phyloP scores from a whole-genome alignment of 2,329 filamentous ascomycete species.

The Aschersonia sp. region DNA sequence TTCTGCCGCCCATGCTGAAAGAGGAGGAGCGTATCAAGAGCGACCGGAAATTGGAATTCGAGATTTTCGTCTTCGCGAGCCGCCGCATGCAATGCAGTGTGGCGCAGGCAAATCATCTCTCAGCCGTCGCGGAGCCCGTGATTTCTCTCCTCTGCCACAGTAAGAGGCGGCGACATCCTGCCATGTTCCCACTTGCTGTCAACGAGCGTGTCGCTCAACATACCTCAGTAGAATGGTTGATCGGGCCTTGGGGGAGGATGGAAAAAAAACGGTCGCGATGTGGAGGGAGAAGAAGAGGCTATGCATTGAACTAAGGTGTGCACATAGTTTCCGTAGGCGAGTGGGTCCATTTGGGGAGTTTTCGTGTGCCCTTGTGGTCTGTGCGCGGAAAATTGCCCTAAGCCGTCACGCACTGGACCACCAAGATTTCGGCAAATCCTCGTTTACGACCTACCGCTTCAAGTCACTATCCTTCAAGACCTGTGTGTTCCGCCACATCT shows the following conservation, averaged over 20 bases:
- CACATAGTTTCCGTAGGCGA: conserved; percentile 1
- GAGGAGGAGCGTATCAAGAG: conserved; percentile 46
- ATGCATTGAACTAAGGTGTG: conserved; percentile 1
- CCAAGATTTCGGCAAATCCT: conserved; percentile 21
- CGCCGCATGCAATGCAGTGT: too few species aligned
- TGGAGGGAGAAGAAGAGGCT: conserved; percentile 2
- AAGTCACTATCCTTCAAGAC: conserved; percentile 16
- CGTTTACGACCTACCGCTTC: conserved; percentile 14
- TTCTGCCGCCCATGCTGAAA: conserved; percentile 55
- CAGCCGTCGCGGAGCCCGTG: conserved; percentile 18
- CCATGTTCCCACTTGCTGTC: conserved; percentile 12
- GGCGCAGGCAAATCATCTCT: background rate
- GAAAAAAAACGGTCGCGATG: background rate
- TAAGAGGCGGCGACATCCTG: conserved; percentile 26
- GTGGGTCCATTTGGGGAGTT: conserved; percentile 4
- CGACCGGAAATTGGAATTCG: conserved; percentile 1
- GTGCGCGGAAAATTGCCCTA: conserved; percentile 30
- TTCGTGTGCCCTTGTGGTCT: conserved; percentile 26
- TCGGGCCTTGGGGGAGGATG: conserved; percentile 1
- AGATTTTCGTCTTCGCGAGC: background rate
- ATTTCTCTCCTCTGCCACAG: conserved; percentile 50
- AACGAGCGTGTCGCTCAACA: conserved; percentile 15
- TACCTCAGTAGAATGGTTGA: conserved; percentile 22
- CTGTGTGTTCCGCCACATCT: conserved; percentile 9
- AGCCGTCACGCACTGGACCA: conserved; percentile 18